Percentiles rank a stretch among this genome's conserved stretches.
Conservation (phyloP, 805 yeast genomes). For the Wickerhamiella sorbophila region DNA sequence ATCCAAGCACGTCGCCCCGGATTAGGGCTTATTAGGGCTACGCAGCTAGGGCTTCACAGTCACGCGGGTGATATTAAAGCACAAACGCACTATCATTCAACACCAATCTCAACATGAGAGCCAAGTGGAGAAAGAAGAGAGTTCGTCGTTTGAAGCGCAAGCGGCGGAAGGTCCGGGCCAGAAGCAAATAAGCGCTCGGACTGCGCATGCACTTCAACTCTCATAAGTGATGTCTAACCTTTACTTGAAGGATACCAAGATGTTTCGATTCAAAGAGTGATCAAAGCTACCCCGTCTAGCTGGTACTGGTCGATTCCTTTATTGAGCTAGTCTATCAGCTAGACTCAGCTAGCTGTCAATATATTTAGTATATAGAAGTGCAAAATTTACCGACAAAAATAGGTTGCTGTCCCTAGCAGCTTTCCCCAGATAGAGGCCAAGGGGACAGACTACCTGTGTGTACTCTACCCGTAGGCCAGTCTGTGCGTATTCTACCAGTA, state of each 20-base stretch:
- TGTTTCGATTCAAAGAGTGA: background rate
- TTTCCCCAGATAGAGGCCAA: too few relatives aligned
- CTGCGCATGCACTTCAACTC: background rate
- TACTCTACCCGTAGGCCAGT: too few relatives aligned
- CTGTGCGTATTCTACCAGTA: too few relatives aligned
- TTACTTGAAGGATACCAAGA: background rate
- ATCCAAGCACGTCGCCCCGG: too few relatives aligned
- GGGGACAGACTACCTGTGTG: too few relatives aligned
- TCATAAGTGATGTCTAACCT: background rate
- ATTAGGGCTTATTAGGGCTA: background rate
- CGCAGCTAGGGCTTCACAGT: background rate
- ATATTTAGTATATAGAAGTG: background rate
- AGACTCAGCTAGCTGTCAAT: background rate
- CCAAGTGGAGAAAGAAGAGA: conserved; percentile 99
- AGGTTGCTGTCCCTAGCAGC: too few relatives aligned
- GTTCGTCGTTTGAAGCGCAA: conserved; percentile 99
- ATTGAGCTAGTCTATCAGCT: background rate
- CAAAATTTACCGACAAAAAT: too few relatives aligned
- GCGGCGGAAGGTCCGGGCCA: conserved; percentile 99
- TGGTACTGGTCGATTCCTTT: background rate
- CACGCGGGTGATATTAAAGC: background rate
- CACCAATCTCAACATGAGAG: conserved; percentile 25
- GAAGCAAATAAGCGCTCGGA: conserved; percentile 40
- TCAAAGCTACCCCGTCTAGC: background rate
- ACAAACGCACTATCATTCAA: background rate